Evolutionary conservation across 2,329 filamentous ascomycete species (phyloP).

Genomic region (Arthrobotrys conoides): DNA sequence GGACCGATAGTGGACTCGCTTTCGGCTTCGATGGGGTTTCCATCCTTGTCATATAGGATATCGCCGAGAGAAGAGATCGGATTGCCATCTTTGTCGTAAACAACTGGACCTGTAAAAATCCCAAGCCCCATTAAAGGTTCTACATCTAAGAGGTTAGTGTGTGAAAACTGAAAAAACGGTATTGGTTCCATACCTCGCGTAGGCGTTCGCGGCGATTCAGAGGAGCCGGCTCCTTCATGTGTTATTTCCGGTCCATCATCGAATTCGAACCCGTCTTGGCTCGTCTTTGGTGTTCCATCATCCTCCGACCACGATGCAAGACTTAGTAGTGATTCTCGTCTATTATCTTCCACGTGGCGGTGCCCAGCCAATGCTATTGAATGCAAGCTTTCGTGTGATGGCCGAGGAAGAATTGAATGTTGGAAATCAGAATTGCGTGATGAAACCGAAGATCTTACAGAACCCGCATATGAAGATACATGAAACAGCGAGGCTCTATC

Average conservation of each 20-base stretch:
- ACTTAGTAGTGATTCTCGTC: slow-evolving; percentile 35
- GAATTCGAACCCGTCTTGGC: slow-evolving; percentile 32
- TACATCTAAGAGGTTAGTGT: background rate
- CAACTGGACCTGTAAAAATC: background rate
- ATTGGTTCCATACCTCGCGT: background rate
- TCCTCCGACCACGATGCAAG: slow-evolving; percentile 57
- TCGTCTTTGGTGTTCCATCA: slow-evolving; percentile 36
- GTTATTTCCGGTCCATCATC: slow-evolving; percentile 2
- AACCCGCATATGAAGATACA: slow-evolving; percentile 14
- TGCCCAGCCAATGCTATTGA: slow-evolving; percentile 57
- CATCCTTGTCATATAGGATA: slow-evolving; percentile 35
- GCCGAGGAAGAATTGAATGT: slow-evolving; percentile 14
- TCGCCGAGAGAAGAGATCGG: background rate
- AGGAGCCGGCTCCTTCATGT: background rate
- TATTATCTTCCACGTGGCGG: slow-evolving; percentile 12
- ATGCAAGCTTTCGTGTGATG: slow-evolving; percentile 43
- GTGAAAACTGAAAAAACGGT: background rate
- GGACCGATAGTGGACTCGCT: slow-evolving; percentile 14
- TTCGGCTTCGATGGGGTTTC: slow-evolving; percentile 13
- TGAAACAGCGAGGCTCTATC: slow-evolving; percentile 35
- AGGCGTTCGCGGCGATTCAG: slow-evolving; percentile 25
- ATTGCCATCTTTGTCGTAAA: slow-evolving; percentile 40
- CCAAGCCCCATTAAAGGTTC: slow-evolving; percentile 13
- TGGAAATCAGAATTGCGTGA: slow-evolving; percentile 36
- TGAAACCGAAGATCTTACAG: slow-evolving; percentile 29